phyloP scores from a whole-genome alignment of 2,329 filamentous ascomycete species.

The Tolypocladium sp. region DNA sequence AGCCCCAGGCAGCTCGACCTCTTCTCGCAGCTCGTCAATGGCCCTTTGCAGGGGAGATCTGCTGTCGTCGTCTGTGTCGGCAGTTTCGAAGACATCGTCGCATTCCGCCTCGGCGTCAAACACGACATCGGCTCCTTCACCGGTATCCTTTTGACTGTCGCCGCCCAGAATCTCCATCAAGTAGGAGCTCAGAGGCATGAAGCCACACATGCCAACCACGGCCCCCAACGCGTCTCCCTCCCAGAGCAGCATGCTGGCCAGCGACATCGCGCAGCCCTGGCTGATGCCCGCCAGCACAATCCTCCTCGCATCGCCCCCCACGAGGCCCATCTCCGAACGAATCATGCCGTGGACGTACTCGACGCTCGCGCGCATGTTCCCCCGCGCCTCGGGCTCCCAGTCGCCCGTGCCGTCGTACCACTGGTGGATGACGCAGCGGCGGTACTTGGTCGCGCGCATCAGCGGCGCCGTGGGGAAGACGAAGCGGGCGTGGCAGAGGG shows the following conservation, averaged over 20 bases:
- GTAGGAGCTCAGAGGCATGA: slow-evolving; percentile 28
- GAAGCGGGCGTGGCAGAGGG: slow-evolving; percentile 34
- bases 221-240: slow-evolving; percentile 27
- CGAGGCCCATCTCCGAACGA: slow-evolving; percentile 19
- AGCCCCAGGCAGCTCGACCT: slow-evolving; percentile 14
- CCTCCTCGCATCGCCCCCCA: slow-evolving; percentile 24
- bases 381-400: slow-evolving; percentile 20
- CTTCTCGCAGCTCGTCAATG: slow-evolving; percentile 16
- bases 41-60: slow-evolving; percentile 9
- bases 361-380: slow-evolving; percentile 30
- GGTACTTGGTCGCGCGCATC: slow-evolving; percentile 20
- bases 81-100: not conserved
- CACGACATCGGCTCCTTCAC: slow-evolving; percentile 6
- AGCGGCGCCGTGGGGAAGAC: slow-evolving; percentile 40
- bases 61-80: not conserved
- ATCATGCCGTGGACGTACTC: slow-evolving; percentile 29
- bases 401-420: slow-evolving; percentile 27
- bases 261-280: slow-evolving; percentile 40
- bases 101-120: slow-evolving; percentile 7
- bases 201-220: slow-evolving; percentile 34
- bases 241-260: slow-evolving; percentile 35
- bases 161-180: slow-evolving; percentile 14
- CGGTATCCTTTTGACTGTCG: not conserved
- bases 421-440: slow-evolving; percentile 21
- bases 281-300: slow-evolving; percentile 42